Evolutionary conservation across 2,329 filamentous ascomycete genomes (phyloP).

Genomic region (Fusarium scirpi): DNA sequence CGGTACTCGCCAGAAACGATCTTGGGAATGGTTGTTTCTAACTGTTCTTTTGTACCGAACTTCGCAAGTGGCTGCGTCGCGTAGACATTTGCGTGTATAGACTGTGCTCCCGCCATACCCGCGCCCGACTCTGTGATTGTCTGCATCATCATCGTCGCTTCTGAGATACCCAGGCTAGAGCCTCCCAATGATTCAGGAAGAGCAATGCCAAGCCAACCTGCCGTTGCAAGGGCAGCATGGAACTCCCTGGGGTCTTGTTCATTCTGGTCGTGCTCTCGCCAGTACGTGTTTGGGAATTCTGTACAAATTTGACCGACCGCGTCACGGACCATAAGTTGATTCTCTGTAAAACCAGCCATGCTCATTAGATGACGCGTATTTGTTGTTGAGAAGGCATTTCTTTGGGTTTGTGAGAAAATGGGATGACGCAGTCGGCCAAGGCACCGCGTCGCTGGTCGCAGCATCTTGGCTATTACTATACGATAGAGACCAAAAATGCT

Average conservation of each 20-base stretch:
- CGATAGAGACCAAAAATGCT: not conserved
- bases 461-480: conserved; percentile 7
- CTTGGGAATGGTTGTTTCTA: conserved; percentile 72
- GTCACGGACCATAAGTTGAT: conserved; percentile 78
- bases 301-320: conserved; percentile 76
- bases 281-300: conserved; percentile 80
- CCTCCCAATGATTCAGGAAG: conserved; percentile 81
- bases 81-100: conserved; percentile 76
- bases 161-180: conserved; percentile 80
- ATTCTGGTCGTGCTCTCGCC: conserved; percentile 78
- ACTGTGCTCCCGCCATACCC: conserved; percentile 78
- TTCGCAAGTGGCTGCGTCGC: conserved; percentile 80
- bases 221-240: conserved; percentile 78
- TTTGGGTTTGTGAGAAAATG: not conserved
- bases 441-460: conserved; percentile 15
- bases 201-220: conserved; percentile 85
- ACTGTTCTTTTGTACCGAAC: conserved; percentile 76
- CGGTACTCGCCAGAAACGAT: conserved; percentile 79
- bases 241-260: conserved; percentile 80
- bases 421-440: conserved; percentile 28
- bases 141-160: conserved; percentile 90
- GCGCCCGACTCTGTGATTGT: conserved; percentile 83
- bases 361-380: conserved; percentile 70
- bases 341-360: conserved; percentile 76
- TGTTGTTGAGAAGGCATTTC: conserved; percentile 53